phyloP scores from a whole-genome alignment of 129 eudicot genomes.

The Daucus carota region DH1_v3.0 NC_030387.2:27055001-27055500 shows the following conservation, averaged over 20 bases:
- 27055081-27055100: background rate
- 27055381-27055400: background rate
- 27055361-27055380: background rate
- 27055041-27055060: background rate
- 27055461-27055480: background rate
- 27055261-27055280: background rate
- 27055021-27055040: background rate
- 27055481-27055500: slow-evolving; percentile 1
- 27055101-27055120: slow-evolving; percentile 2
- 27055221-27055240: background rate
- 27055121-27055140: background rate
- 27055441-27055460: slow-evolving; percentile 3
- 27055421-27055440: background rate
- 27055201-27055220: background rate
- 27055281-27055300: background rate
- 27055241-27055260: background rate
- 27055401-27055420: background rate
- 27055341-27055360: background rate
- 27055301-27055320: background rate
- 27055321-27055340: too few relatives aligned
- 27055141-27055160: background rate
- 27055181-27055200: background rate
- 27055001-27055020: background rate
- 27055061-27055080: background rate
- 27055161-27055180: background rate